Conservation (phyloP, 345 rosid genomes). For the Hevea brasiliensis region DNA sequence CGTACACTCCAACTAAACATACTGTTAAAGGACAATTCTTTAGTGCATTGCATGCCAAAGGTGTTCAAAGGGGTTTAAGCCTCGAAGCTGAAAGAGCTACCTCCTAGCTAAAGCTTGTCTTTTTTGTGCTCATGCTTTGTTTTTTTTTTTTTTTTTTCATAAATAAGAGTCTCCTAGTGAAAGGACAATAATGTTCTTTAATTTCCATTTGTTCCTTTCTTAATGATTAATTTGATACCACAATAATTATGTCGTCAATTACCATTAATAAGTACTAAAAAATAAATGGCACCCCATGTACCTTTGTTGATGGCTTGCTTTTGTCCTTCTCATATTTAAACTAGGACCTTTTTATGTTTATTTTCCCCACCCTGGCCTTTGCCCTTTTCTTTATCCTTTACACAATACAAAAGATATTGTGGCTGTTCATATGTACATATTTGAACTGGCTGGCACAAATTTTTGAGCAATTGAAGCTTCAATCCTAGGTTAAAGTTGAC, state of each 20-base stretch:
- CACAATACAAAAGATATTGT: background rate
- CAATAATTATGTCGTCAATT: constrained; percentile 12
- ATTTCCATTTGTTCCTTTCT: constrained; percentile 10
- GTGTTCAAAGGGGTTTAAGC: constrained; percentile 19
- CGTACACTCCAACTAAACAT: too few species aligned
- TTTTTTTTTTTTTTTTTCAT: background rate
- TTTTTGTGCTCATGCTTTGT: constrained; percentile 10
- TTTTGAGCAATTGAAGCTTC: too few species aligned
- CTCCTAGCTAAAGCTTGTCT: background rate
- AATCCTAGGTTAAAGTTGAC: too few species aligned
- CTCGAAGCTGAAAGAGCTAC: too few species aligned
- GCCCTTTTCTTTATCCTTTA: constrained; percentile 1
- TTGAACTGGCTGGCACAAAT: too few species aligned
- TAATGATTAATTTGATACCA: background rate
- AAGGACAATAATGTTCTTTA: constrained; percentile 28
- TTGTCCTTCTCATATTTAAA: background rate
- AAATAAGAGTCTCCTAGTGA: constrained; percentile 11
- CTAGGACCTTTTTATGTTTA: background rate
- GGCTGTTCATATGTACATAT: background rate
- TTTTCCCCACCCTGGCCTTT: background rate
- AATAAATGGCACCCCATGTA: background rate
- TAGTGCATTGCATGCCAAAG: constrained; percentile 27
- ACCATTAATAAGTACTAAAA: background rate
- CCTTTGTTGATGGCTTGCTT: background rate
- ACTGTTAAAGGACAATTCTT: constrained; percentile 19